Percentiles rank a stretch among this genome's conserved stretches.
phyloP scores from a whole-genome alignment of 78 protist species.

The Diacronema lutheri region DNA sequence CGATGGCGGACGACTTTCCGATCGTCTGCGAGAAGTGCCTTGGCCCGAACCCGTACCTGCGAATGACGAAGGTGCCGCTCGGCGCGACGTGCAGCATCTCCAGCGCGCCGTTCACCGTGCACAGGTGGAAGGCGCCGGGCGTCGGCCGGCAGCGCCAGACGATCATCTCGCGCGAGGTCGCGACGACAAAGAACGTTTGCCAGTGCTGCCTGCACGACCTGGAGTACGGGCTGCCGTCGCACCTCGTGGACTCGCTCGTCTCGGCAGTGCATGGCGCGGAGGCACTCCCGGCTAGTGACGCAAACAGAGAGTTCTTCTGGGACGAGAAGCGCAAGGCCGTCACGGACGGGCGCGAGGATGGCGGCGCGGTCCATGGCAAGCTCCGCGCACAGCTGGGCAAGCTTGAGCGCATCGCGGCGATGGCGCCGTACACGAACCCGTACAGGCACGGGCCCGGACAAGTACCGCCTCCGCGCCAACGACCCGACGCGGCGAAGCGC shows the following conservation, averaged over 20 bases:
- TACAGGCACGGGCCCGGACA: neutral
- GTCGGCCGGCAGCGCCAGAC: slow-evolving; percentile 35
- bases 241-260: slow-evolving; percentile 17
- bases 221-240: slow-evolving; percentile 36
- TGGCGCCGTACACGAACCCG: neutral
- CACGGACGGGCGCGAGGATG: neutral
- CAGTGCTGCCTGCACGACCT: slow-evolving; percentile 38
- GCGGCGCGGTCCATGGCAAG: too few species aligned
- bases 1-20: slow-evolving; percentile 42
- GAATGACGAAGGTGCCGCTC: slow-evolving; percentile 28
- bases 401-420: neutral
- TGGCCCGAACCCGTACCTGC: slow-evolving; percentile 41
- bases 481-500: too few species aligned
- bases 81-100: slow-evolving; percentile 22
- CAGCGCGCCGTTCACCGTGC: slow-evolving; percentile 27
- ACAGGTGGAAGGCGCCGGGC: slow-evolving; percentile 34
- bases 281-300: slow-evolving; percentile 1
- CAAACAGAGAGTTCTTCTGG: slow-evolving; percentile 20
- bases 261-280: neutral
- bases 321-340: neutral
- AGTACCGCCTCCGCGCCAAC: too few species aligned
- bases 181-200: slow-evolving; percentile 32
- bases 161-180: slow-evolving; percentile 30
- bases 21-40: slow-evolving; percentile 37
- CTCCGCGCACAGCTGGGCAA: too few species aligned